Conservation (phyloP, 2,329 filamentous ascomycete genomes). For the Botrytis deweyae region DNA sequence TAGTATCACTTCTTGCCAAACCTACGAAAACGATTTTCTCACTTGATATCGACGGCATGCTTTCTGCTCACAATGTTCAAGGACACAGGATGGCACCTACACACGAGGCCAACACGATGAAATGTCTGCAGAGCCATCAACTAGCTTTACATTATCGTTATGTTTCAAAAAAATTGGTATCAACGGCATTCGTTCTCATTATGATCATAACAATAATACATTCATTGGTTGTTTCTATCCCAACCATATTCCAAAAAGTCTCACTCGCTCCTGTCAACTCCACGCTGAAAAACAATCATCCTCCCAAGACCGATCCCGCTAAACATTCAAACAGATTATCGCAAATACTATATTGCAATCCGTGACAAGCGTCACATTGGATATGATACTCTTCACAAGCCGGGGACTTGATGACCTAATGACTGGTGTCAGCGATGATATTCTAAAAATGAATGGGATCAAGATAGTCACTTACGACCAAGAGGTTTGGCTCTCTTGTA, state of each 20-base stretch:
- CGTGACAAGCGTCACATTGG: neutral
- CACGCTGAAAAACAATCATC: neutral
- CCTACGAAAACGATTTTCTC: neutral
- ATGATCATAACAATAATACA: neutral
- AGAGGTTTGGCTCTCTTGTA: constrained; percentile 21
- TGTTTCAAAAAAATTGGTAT: neutral
- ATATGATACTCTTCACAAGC: neutral
- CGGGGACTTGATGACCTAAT: constrained; percentile 10
- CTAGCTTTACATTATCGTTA: neutral
- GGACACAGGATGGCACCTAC: neutral
- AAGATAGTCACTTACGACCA: constrained; percentile 18
- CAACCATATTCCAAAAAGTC: neutral
- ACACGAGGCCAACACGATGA: neutral
- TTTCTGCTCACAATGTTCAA: neutral
- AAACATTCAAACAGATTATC: neutral
- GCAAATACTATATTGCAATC: neutral
- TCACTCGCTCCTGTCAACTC: neutral
- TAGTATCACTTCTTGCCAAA: neutral
- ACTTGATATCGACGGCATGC: neutral
- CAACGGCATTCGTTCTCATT: neutral
- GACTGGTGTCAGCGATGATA: neutral
- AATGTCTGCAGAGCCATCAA: neutral
- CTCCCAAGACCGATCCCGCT: neutral
- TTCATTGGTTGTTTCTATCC: neutral
- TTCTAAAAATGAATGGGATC: too few species aligned